Evolutionary conservation across 2,329 filamentous ascomycete species (phyloP), one percentile per base, ranked within the genome.

Genomic region (Eurotiales sp.): DNA sequence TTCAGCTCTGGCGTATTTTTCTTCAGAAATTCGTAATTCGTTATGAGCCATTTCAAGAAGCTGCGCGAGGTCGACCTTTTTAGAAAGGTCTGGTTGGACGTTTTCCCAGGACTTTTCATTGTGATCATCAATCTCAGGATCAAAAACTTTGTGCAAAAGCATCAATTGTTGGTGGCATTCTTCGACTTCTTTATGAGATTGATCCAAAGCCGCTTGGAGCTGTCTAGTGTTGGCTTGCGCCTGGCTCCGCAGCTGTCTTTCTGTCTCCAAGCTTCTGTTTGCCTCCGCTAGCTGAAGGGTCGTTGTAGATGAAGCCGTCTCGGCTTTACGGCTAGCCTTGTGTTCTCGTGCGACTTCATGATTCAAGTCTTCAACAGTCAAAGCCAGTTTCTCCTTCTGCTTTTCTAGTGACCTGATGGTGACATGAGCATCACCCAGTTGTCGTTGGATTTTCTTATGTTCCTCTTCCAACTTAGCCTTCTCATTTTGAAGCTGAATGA

Each of bases 271-370:
- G 50, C 86, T 93, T 27, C 91, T 84, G 63, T 96, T 95, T 12
- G 85, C 85, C 66, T 97, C 93, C 8, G 90, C 89, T 23, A 97
- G 78, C 65, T 97, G 90, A 19, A 87, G 82, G 6, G 85, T 88
- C 53, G 86, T 81, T 30, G 84, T 87, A 0, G 90, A 95, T 15
- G 89, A 86, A 19, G 85, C 81, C 68, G 96, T 95, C 70, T 97
- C 92, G 3, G 91, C 92, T 65, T 88, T 93, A 54, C 92, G 85
- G 63, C 86, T 93, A 17, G 85, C 84, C 73, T 96, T 95, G 64
- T 91, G 89, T 70, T 96, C 92, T 25, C 90, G 82, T 45, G 88
- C 87, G 49, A 96, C 81, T 68, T 97, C 90, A 61, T 97, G 92
- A 59, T 90, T 95, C 30, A 96, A 77, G 66, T 99, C 92, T 66